A percentile compares a stretch with the other conserved stretches of the same genome.
Evolutionary conservation across 2,329 filamentous ascomycete genomes (phyloP).

Genomic region (Venturia nashicola): DNA sequence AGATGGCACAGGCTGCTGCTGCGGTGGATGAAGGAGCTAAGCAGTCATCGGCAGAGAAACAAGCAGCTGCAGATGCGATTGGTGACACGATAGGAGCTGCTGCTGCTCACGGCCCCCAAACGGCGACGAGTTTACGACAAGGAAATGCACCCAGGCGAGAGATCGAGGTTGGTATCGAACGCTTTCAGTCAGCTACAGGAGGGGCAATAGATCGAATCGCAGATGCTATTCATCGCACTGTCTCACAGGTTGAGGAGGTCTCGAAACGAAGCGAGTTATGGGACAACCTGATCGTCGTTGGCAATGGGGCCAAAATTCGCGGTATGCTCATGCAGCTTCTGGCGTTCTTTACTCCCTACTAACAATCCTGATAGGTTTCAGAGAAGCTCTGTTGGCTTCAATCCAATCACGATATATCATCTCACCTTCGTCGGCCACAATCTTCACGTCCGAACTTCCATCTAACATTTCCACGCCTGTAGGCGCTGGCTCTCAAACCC

Average conservation of each 20-base stretch:
- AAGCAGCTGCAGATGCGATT: constrained; percentile 19
- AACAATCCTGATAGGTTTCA: constrained; percentile 50
- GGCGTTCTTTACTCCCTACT: constrained; percentile 25
- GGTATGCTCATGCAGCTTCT: constrained; percentile 33
- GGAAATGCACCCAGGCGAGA: constrained; percentile 40
- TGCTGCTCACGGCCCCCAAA: constrained; percentile 31
- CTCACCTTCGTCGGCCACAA: constrained; percentile 83
- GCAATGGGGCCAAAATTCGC: constrained; percentile 63
- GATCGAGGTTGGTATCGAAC: constrained; percentile 65
- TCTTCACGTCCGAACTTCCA: constrained; percentile 93
- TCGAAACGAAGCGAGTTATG: constrained; percentile 77
- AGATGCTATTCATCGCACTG: constrained; percentile 68
- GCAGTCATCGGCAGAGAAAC: constrained; percentile 25
- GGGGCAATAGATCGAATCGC: constrained; percentile 73
- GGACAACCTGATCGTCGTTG: constrained; percentile 85
- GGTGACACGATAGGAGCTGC: constrained; percentile 17
- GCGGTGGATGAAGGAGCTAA: constrained; percentile 36
- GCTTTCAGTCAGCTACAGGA: constrained; percentile 52
- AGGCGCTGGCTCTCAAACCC: constrained; percentile 85
- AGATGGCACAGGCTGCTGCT: constrained; percentile 38
- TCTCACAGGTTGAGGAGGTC: constrained; percentile 72
- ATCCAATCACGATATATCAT: constrained; percentile 76
- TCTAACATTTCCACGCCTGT: constrained; percentile 85
- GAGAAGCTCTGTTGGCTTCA: constrained; percentile 72
- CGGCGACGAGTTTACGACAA: constrained; percentile 15